Conservation (phyloP, 129 eudicot species). For the Dittrichia graveolens region DNA sequence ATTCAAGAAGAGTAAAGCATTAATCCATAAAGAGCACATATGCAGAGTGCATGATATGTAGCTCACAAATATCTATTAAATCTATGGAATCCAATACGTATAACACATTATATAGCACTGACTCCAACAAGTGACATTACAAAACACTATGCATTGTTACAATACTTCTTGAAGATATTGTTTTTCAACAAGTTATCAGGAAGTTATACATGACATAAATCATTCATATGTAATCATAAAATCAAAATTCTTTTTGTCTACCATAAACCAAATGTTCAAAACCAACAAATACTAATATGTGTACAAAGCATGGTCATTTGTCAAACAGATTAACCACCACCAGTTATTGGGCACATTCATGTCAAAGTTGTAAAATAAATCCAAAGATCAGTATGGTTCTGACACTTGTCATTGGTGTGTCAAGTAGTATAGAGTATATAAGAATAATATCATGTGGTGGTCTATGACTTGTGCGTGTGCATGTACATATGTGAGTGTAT, state of each 20-base stretch:
- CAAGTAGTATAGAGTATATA: neutral
- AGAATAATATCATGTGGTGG: neutral
- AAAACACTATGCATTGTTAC: neutral
- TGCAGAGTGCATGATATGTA: constrained; percentile 13
- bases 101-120: neutral
- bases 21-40: constrained; percentile 19
- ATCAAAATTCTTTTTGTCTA: neutral
- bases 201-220: neutral
- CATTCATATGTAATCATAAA: constrained; percentile 4
- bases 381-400: neutral
- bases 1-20: constrained; percentile 16
- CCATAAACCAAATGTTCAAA: constrained; percentile 1
- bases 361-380: constrained; percentile 4
- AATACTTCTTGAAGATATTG: constrained; percentile 17
- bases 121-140: neutral
- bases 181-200: neutral
- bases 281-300: neutral
- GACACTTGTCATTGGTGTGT: neutral
- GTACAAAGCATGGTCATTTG: constrained; percentile 14
- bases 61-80: constrained; percentile 1
- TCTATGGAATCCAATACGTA: neutral
- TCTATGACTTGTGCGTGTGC: neutral
- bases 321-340: constrained; percentile 11
- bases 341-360: neutral
- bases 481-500: neutral